phyloP scores from a whole-genome alignment of 2,329 filamentous ascomycete species.

The Davidsoniella neocaledoniae region DNA sequence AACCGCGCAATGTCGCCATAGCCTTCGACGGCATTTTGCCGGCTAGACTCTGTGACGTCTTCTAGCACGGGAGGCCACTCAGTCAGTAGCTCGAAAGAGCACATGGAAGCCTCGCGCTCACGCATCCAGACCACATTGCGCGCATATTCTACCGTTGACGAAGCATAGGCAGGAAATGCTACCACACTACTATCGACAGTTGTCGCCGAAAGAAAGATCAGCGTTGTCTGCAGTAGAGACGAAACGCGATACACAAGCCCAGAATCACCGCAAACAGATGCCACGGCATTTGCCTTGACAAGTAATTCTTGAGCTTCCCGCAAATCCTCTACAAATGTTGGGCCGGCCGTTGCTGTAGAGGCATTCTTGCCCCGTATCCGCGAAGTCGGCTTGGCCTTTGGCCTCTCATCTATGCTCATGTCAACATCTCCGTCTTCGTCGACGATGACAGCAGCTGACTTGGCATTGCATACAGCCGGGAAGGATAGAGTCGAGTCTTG shows the following conservation, averaged over 20 bases:
- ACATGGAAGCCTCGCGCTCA: conserved; percentile 38
- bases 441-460: conserved; percentile 5
- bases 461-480: conserved; percentile 41
- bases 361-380: conserved; percentile 13
- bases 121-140: conserved; percentile 51
- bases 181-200: conserved; percentile 28
- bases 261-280: conserved; percentile 36
- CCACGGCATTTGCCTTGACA: conserved; percentile 43
- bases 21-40: conserved; percentile 22
- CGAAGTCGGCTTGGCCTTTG: conserved; percentile 1
- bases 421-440: background rate
- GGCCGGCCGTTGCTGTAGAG: conserved; percentile 12
- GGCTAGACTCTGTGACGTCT: background rate
- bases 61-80: conserved; percentile 13
- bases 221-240: conserved; percentile 45
- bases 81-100: conserved; percentile 17
- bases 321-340: conserved; percentile 40
- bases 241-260: conserved; percentile 46
- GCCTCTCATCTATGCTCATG: conserved; percentile 1
- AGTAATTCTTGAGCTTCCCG: conserved; percentile 49
- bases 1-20: conserved; percentile 44
- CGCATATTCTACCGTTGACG: conserved; percentile 50
- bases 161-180: conserved; percentile 39
- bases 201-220: conserved; percentile 48
- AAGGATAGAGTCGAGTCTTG: conserved; percentile 87